A percentile compares a stretch with the other conserved stretches of the same genome.
Evolutionary conservation across 805 yeast genomes (phyloP).

Genomic region (Starmerella etchellsii): DNA sequence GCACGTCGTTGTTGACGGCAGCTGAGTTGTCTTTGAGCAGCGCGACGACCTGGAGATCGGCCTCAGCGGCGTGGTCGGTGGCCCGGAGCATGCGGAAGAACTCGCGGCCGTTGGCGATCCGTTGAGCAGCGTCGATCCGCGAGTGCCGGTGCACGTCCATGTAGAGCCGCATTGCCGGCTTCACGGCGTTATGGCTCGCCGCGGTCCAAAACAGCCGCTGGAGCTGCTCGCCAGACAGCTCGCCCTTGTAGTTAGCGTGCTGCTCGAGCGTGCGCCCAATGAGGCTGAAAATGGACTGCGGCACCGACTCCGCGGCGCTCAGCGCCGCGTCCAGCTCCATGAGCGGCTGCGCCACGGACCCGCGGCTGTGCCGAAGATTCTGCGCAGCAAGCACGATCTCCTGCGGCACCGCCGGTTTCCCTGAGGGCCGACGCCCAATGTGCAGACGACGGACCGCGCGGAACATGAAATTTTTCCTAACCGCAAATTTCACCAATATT

Average conservation of each 20-base stretch:
- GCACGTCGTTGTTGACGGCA: slow-evolving; percentile 5
- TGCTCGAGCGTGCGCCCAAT: slow-evolving; percentile 13
- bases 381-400: slow-evolving; percentile 14
- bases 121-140: slow-evolving; percentile 2
- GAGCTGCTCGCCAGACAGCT: slow-evolving; percentile 5
- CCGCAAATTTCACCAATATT: too few species aligned
- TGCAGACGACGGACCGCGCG: slow-evolving; percentile 4
- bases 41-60: slow-evolving; percentile 16
- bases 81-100: slow-evolving; percentile 19
- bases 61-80: slow-evolving; percentile 15
- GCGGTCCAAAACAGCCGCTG: slow-evolving; percentile 16
- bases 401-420: background rate
- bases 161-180: slow-evolving; percentile 19
- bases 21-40: slow-evolving; percentile 10
- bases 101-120: slow-evolving; percentile 18
- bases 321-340: slow-evolving; percentile 10
- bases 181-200: slow-evolving; percentile 4
- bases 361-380: slow-evolving; percentile 5
- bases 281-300: slow-evolving; percentile 14
- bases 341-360: slow-evolving; percentile 1
- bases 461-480: background rate
- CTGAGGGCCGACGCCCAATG: slow-evolving; percentile 1
- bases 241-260: slow-evolving; percentile 3
- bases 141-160: slow-evolving; percentile 17
- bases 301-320: slow-evolving; percentile 4